phyloP scores from a whole-genome alignment of 2,329 filamentous ascomycete species.

The Fusarium piperis region DNA sequence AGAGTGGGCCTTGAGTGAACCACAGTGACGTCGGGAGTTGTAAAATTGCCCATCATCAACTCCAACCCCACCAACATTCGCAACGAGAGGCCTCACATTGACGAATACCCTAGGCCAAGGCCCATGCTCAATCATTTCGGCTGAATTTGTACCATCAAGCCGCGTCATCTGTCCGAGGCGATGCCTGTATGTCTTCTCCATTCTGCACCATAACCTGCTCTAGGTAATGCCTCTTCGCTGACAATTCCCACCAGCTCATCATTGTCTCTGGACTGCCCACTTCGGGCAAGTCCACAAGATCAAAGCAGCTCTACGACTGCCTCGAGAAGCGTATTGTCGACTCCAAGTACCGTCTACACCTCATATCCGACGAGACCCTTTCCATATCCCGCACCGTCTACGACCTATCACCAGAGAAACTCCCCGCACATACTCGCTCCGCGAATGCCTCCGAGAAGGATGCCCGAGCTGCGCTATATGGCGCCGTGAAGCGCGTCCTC shows the following conservation, averaged over 20 bases:
- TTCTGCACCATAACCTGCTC: neutral
- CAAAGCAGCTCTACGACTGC: slow-evolving; percentile 72
- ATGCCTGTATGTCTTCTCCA: slow-evolving; percentile 38
- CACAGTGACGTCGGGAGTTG: slow-evolving; percentile 29
- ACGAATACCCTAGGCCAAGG: neutral
- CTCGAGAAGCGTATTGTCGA: slow-evolving; percentile 66
- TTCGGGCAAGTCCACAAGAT: slow-evolving; percentile 74
- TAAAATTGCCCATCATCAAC: slow-evolving; percentile 20
- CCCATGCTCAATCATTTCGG: neutral
- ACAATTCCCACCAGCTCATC: slow-evolving; percentile 62
- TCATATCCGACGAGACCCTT: slow-evolving; percentile 78
- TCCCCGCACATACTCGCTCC: slow-evolving; percentile 70
- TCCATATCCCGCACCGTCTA: slow-evolving; percentile 77
- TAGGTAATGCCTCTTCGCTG: slow-evolving; percentile 12
- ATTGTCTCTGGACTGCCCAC: slow-evolving; percentile 74
- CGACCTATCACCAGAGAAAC: slow-evolving; percentile 63
- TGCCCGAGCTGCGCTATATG: slow-evolving; percentile 79
- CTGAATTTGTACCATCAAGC: neutral
- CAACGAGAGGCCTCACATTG: neutral
- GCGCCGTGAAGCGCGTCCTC: slow-evolving; percentile 80
- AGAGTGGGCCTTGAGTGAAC: neutral
- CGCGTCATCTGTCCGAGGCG: slow-evolving; percentile 1
- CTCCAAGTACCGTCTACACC: slow-evolving; percentile 71
- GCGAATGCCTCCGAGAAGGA: slow-evolving; percentile 84
- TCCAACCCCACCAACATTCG: slow-evolving; percentile 7